Percentiles rank a stretch among this genome's conserved stretches.
These are phyloP conservation scores for Mucor racemosus DNA, from an alignment of 371 early-diverging fungal species.

Conservation along the genomic window DNA sequence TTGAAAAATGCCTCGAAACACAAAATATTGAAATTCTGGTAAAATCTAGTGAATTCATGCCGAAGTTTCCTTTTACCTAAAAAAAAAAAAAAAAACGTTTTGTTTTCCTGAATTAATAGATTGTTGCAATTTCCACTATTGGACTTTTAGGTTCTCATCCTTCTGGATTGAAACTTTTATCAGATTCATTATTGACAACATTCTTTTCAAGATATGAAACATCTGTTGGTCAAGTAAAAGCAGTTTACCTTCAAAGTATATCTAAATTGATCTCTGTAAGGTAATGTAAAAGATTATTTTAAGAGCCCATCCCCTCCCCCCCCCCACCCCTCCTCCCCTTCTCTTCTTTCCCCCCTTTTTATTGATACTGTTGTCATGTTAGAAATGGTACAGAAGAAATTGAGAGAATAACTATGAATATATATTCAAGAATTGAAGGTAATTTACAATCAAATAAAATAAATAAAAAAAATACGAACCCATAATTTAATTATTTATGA, in stretches of 20 bases:
- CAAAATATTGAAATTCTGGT: slow-evolving; percentile 43
- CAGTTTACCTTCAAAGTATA: slow-evolving; percentile 41
- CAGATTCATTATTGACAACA: slow-evolving; percentile 14
- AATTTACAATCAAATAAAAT: background rate
- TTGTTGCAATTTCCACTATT: slow-evolving; percentile 37
- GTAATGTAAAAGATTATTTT: slow-evolving; percentile 18
- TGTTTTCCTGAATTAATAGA: slow-evolving; percentile 25
- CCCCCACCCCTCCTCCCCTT: too few relatives aligned
- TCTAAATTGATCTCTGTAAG: slow-evolving; percentile 49
- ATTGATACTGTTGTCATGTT: slow-evolving; percentile 8
- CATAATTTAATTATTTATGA: background rate
- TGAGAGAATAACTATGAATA: slow-evolving; percentile 34
- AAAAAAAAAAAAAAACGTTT: background rate
- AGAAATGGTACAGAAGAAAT: slow-evolving; percentile 25
- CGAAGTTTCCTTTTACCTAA: background rate
- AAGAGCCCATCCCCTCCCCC: too few relatives aligned
- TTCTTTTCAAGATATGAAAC: slow-evolving; percentile 30
- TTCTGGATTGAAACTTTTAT: slow-evolving; percentile 32
- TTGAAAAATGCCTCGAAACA: slow-evolving; percentile 35
- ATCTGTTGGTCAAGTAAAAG: slow-evolving; percentile 42
- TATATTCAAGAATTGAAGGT: slow-evolving; percentile 36
- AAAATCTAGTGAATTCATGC: slow-evolving; percentile 15
- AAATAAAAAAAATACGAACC: background rate
- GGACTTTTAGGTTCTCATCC: slow-evolving; percentile 48
- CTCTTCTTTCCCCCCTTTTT: background rate